Evolutionary conservation across 805 yeast genomes (phyloP), one percentile per base, ranked within the genome.

Genomic region (Wickerhamiella nectarea): DNA sequence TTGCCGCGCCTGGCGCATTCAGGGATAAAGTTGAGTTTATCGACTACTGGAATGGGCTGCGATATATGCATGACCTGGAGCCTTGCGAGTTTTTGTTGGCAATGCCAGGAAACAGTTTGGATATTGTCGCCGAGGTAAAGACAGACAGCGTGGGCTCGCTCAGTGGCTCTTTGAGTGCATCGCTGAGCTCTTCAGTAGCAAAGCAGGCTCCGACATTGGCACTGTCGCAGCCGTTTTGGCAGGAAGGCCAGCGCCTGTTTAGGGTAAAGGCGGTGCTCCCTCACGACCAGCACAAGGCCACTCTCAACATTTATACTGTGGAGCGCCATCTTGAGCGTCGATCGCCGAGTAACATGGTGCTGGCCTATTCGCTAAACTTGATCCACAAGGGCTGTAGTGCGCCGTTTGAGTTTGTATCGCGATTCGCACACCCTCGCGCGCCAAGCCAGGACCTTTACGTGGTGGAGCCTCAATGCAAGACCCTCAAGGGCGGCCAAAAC

Each of bases 221-320:
- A 1, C 64, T 89, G 41, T 72, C 85, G n/a, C 98, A 91, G 64
- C 63, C 80, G 2, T 77, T 72, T 52, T 82, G 91, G 81, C 18
- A 11, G 17, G 69, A 70, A 31, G 69, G 70, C 22, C 67, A 67
- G 41, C 70, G 95, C 48, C 66, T 71, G 37, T 87, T 82, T 45
- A 74, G 85, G 37, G 68, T 91, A 46, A 91, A 91, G 60, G 91
- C 93, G 0, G 66, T 76, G 10, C 61, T 91, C 37, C 95, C 97
- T 0, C 74, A 74, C 5, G 70, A 68, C n/a, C 74, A 71, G 34
- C 59, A 72, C 0, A 70, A 76, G 36, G 97, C 95, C 0, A 76
- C 77, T 17, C 63, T 87, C 41, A 79, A 80, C 50, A 70, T 89
- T 8, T 87, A 76, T 84, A 50, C 50, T 8, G 49, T 41, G 15